Percentiles rank a stretch among this genome's conserved stretches.
Evolutionary conservation across 805 yeast genomes (phyloP).

Genomic region (Wickerhamiella bombiphila): DNA sequence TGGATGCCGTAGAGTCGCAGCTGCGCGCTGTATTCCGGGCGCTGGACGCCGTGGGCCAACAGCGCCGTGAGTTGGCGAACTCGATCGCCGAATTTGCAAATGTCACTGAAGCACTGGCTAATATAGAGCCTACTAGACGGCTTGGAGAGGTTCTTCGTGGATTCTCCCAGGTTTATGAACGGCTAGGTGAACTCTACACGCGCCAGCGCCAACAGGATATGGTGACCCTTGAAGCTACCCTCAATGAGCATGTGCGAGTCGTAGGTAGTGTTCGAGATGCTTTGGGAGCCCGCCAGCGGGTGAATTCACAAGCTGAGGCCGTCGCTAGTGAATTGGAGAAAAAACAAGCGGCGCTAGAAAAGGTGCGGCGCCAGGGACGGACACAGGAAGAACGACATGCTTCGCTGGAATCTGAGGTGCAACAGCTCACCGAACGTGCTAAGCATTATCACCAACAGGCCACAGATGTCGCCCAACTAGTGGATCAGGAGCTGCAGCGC

Average conservation of each 20-base stretch:
- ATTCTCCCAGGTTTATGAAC: conserved; percentile 57
- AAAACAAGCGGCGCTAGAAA: conserved; percentile 34
- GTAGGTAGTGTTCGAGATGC: conserved; percentile 61
- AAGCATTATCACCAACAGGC: conserved; percentile 42
- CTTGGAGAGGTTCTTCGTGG: conserved; percentile 50
- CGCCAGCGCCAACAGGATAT: conserved; percentile 75
- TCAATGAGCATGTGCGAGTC: conserved; percentile 74
- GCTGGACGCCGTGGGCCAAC: conserved; percentile 57
- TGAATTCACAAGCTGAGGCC: conserved; percentile 31
- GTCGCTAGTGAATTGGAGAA: conserved; percentile 35
- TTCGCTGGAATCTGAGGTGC: conserved; percentile 44
- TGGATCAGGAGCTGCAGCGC: conserved; percentile 47
- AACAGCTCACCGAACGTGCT: conserved; percentile 38
- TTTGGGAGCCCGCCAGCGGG: conserved; percentile 57
- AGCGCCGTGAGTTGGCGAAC: conserved; percentile 56
- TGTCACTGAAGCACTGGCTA: conserved; percentile 46
- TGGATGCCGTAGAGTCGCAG: conserved; percentile 61
- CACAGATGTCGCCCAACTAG: conserved; percentile 46
- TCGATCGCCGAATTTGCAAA: conserved; percentile 55
- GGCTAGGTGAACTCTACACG: conserved; percentile 58
- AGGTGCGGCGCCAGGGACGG: conserved; percentile 31
- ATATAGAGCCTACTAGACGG: conserved; percentile 56
- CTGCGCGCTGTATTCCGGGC: conserved; percentile 54
- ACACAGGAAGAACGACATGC: conserved; percentile 51
- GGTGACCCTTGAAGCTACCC: conserved; percentile 67